These are phyloP conservation scores for Fistulifera pelliculosa DNA, from an alignment of 108 stramenopile genomes.

Conservation along the genomic window DNA sequence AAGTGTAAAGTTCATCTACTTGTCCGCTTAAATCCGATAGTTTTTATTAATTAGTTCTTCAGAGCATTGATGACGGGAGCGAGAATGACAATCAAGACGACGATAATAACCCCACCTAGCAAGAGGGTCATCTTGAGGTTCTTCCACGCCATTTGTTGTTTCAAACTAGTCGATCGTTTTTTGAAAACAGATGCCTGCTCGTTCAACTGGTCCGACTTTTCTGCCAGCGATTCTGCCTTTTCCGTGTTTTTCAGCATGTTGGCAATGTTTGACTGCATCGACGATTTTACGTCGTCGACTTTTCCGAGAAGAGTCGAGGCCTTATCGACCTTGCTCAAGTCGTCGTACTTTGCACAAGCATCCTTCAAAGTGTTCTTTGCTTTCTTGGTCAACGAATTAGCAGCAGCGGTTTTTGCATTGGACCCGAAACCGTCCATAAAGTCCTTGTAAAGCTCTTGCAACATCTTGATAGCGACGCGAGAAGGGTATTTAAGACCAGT, in stretches of 20 bases:
- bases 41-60: slow-evolving; percentile 25
- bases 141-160: slow-evolving; percentile 89
- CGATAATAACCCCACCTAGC: slow-evolving; percentile 55
- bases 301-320: slow-evolving; percentile 60
- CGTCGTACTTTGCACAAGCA: slow-evolving; percentile 74
- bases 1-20: too few relatives aligned
- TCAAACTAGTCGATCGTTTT: slow-evolving; percentile 70
- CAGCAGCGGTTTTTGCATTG: slow-evolving; percentile 61
- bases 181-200: slow-evolving; percentile 87
- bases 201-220: slow-evolving; percentile 75
- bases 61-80: slow-evolving; percentile 65
- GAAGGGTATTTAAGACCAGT: slow-evolving; percentile 79
- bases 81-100: slow-evolving; percentile 64
- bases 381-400: slow-evolving; percentile 66
- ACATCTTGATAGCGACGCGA: slow-evolving; percentile 72
- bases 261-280: slow-evolving; percentile 84
- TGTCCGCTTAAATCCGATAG: too few relatives aligned
- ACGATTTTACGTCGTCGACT: slow-evolving; percentile 75
- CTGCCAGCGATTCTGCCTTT: slow-evolving; percentile 71
- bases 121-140: slow-evolving; percentile 85
- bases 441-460: slow-evolving; percentile 60
- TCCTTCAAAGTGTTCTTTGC: slow-evolving; percentile 51
- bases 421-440: slow-evolving; percentile 56
- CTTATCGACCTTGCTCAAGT: slow-evolving; percentile 81
- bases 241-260: slow-evolving; percentile 84